Conservation (phyloP, 1,284 basidiomycete genomes). For the Exobasidium cylindrosporum region DNA sequence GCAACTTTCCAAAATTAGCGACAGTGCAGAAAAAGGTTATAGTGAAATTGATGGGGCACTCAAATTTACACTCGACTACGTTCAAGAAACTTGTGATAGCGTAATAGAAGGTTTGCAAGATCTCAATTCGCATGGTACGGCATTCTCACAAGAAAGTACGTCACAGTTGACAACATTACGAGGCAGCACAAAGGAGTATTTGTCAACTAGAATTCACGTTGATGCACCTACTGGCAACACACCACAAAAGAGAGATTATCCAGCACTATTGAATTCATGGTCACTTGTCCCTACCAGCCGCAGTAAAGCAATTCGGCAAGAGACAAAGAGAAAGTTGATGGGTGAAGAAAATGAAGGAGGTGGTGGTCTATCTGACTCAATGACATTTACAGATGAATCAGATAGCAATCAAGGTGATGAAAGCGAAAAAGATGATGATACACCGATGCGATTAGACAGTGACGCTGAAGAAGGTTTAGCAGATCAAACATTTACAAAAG, state of each 20-base stretch:
- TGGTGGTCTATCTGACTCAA: not conserved
- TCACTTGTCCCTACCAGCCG: not conserved
- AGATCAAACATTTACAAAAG: not conserved
- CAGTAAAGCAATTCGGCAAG: not conserved
- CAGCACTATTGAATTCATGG: not conserved
- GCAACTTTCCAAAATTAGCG: not conserved
- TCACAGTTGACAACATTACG: not conserved
- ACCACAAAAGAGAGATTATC: conserved; percentile 7
- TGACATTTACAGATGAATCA: not conserved
- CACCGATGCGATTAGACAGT: not conserved
- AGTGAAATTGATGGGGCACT: not conserved
- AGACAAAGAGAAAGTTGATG: not conserved
- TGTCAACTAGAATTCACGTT: not conserved
- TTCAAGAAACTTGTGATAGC: conserved; percentile 2
- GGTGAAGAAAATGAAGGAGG: not conserved
- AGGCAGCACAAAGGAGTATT: not conserved
- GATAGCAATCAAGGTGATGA: not conserved
- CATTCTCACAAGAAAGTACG: not conserved
- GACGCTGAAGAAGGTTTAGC: not conserved
- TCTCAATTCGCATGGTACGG: not conserved
- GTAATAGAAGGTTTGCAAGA: conserved; percentile 1
- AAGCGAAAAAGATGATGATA: not conserved
- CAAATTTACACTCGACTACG: not conserved
- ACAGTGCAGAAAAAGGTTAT: not conserved
- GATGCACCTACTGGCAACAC: conserved; percentile 1